phyloP scores from a whole-genome alignment of 495 filamentous ascomycete species.

The Choiromyces venosus region DNA sequence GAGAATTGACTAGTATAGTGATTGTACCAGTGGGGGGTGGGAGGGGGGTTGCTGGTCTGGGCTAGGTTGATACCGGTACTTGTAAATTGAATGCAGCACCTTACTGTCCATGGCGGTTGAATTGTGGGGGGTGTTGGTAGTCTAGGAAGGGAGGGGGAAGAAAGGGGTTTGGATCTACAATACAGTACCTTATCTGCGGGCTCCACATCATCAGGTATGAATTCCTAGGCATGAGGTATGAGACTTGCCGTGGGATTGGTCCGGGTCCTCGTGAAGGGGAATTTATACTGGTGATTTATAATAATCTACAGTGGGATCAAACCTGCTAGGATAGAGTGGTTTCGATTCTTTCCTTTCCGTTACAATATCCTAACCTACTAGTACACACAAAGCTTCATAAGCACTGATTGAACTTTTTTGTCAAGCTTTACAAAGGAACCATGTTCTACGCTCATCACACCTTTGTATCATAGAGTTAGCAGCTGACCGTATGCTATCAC shows the following conservation, averaged over 20 bases:
- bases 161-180: background rate
- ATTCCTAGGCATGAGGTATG: background rate
- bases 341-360: background rate
- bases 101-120: background rate
- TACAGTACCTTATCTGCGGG: background rate
- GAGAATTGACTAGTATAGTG: background rate
- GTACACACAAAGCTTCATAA: background rate
- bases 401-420: background rate
- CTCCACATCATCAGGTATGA: background rate
- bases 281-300: background rate
- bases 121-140: background rate
- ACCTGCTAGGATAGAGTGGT: background rate
- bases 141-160: background rate
- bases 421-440: background rate
- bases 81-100: background rate
- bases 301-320: background rate
- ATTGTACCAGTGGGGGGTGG: background rate
- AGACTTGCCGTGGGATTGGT: background rate
- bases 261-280: background rate
- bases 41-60: background rate
- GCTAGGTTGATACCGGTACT: background rate
- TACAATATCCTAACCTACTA: background rate
- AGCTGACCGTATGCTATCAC: background rate
- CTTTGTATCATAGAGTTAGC: background rate
- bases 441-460: background rate